Percentiles rank a stretch among this genome's conserved stretches.
Evolutionary conservation across 176 grass and related monocot genomes (phyloP).

Genomic region (Eragrostis curvula): DNA sequence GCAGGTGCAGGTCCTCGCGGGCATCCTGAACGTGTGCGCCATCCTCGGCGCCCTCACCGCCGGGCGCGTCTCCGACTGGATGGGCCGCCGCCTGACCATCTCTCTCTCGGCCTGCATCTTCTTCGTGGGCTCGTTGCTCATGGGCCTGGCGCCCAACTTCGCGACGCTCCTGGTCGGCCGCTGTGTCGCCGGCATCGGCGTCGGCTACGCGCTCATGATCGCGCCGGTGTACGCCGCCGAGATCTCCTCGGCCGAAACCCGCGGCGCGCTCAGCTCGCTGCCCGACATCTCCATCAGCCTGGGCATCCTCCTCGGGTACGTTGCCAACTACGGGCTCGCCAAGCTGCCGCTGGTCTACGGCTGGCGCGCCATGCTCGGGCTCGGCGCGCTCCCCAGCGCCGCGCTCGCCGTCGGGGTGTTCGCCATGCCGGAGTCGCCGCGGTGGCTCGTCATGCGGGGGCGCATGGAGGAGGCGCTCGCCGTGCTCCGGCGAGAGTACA

Average conservation of each 20-base stretch:
- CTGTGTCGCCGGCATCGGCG: conserved; percentile 53
- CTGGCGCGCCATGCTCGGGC: conserved; percentile 50
- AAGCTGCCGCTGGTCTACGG: conserved; percentile 43
- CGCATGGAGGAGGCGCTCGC: conserved; percentile 15
- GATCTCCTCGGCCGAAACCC: conserved; percentile 38
- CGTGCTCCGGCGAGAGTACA: conserved; percentile 36
- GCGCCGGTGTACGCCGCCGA: conserved; percentile 57
- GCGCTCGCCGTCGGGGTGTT: conserved; percentile 29
- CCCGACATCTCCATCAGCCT: conserved; percentile 63
- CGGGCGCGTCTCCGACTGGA: conserved; percentile 51
- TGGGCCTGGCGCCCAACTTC: conserved; percentile 47
- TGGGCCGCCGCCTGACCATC: conserved; percentile 50
- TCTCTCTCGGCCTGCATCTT: conserved; percentile 45
- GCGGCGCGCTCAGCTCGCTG: conserved; percentile 53
- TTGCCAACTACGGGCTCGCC: conserved; percentile 46
- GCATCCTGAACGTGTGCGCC: conserved; percentile 54
- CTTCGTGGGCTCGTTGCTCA: conserved; percentile 41
- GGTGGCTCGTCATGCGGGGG: conserved; percentile 48
- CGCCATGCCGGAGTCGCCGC: conserved; percentile 43
- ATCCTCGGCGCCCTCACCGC: conserved; percentile 57
- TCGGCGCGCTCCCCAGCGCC: conserved; percentile 41
- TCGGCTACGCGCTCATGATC: conserved; percentile 61
- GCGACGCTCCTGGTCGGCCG: conserved; percentile 35
- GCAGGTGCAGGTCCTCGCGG: conserved; percentile 50
- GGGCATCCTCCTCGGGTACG: conserved; percentile 55